Evolutionary conservation across 2,329 filamentous ascomycete genomes (phyloP).

Genomic region (Fusarium hostae): DNA sequence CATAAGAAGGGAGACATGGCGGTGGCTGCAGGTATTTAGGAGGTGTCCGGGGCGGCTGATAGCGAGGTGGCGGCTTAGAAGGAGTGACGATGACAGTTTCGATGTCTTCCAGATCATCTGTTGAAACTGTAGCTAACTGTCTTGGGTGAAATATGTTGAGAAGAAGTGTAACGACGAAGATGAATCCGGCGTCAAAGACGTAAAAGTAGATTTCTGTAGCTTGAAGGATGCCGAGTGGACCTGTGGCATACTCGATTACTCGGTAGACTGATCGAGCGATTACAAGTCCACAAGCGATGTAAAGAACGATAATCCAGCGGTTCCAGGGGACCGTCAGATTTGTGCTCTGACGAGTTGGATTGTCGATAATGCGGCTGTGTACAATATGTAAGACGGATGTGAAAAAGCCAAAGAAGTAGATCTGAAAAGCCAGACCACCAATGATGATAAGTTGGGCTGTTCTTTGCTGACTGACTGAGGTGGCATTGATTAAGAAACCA

Average conservation of each 20-base stretch:
- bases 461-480: slow-evolving; percentile 29
- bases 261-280: slow-evolving; percentile 54
- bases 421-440: slow-evolving; percentile 62
- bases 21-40: neutral
- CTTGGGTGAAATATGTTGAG: slow-evolving; percentile 32
- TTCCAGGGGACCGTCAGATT: slow-evolving; percentile 41
- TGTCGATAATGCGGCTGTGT: slow-evolving; percentile 46
- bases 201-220: slow-evolving; percentile 50
- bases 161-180: slow-evolving; percentile 38
- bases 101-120: neutral
- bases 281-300: slow-evolving; percentile 46
- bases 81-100: neutral
- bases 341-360: neutral
- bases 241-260: slow-evolving; percentile 54
- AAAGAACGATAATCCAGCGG: slow-evolving; percentile 41
- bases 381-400: slow-evolving; percentile 57
- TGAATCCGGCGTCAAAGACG: slow-evolving; percentile 50
- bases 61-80: neutral
- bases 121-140: neutral
- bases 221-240: slow-evolving; percentile 46
- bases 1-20: slow-evolving; percentile 1
- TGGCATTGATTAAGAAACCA: slow-evolving; percentile 30
- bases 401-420: slow-evolving; percentile 65
- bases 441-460: slow-evolving; percentile 60
- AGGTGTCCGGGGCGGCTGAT: neutral